phyloP scores from a whole-genome alignment of 1,284 basidiomycete species.

The Moesziomyces antarcticus region DNA sequence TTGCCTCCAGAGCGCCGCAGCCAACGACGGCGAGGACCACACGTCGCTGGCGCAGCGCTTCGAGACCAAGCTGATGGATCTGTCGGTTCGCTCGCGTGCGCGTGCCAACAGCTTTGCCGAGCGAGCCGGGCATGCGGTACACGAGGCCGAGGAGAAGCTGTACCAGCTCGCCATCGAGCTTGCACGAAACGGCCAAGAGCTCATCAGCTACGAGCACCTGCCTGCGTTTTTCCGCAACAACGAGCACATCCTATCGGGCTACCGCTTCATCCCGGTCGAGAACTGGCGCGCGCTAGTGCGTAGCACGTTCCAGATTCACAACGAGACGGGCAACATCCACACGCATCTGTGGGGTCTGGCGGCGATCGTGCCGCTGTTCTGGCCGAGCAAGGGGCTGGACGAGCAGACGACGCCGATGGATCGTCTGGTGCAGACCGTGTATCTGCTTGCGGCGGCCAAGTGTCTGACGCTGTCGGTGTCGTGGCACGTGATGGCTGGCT shows the following conservation, averaged over 20 bases:
- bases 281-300: conserved; percentile 55
- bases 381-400: conserved; percentile 61
- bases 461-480: conserved; percentile 62
- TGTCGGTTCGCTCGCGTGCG: conserved; percentile 30
- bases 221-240: conserved; percentile 66
- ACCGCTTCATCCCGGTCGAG: conserved; percentile 65
- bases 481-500: conserved; percentile 67
- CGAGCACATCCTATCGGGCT: conserved; percentile 64
- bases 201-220: conserved; percentile 60
- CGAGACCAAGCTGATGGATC: conserved; percentile 35
- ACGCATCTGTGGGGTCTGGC: conserved; percentile 63
- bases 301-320: conserved; percentile 66
- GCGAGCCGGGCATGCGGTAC: conserved; percentile 47
- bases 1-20: conserved; percentile 17
- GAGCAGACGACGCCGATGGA: conserved; percentile 64
- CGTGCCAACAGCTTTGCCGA: conserved; percentile 45
- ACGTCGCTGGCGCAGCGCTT: conserved; percentile 25
- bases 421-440: conserved; percentile 63
- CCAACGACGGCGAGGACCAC: conserved; percentile 2
- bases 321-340: conserved; percentile 67
- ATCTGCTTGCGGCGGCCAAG: conserved; percentile 65
- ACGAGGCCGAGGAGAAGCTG: conserved; percentile 61
- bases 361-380: conserved; percentile 61
- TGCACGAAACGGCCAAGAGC: conserved; percentile 55
- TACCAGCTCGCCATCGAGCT: conserved; percentile 61